Evolutionary conservation across 345 rosid genomes (phyloP).

Genomic region (sweet orange (Citrus sinensis)): DVS_A1.0 CM039165.1:20933001-20933500

Average conservation of each 20-base stretch:
- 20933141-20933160: slow-evolving; percentile 20
- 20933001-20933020: background rate
- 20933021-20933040: background rate
- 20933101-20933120: background rate
- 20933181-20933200: slow-evolving; percentile 58
- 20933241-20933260: slow-evolving; percentile 59
- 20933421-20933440: background rate
- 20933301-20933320: slow-evolving; percentile 50
- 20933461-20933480: background rate
- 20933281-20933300: slow-evolving; percentile 54
- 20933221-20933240: slow-evolving; percentile 70
- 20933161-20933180: slow-evolving; percentile 9
- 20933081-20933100: background rate
- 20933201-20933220: slow-evolving; percentile 69
- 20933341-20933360: slow-evolving; percentile 9
- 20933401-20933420: background rate
- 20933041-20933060: background rate
- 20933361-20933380: slow-evolving; percentile 1
- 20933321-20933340: slow-evolving; percentile 52
- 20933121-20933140: background rate
- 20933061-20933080: background rate
- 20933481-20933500: background rate
- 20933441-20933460: background rate
- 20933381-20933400: background rate
- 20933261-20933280: slow-evolving; percentile 66